Percentiles rank a stretch among this genome's conserved stretches.
phyloP scores from a whole-genome alignment of 441 rosid species.

The Sinapis alba region DNA sequence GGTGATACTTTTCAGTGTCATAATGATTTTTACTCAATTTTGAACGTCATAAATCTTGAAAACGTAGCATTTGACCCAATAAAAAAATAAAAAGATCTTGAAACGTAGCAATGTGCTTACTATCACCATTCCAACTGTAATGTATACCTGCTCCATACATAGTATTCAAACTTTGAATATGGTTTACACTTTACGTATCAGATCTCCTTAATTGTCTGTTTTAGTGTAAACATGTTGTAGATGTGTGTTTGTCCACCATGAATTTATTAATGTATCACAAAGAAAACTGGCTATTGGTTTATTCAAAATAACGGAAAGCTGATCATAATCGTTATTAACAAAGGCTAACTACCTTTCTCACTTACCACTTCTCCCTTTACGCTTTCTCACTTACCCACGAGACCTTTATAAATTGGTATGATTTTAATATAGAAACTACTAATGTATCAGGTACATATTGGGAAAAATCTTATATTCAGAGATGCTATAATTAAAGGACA shows the following conservation, averaged over 20 bases:
- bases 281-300: neutral
- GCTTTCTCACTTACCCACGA: conserved; percentile 23
- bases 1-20: neutral
- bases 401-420: too few species aligned
- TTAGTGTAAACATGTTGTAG: conserved; percentile 5
- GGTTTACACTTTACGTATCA: conserved; percentile 5
- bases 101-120: neutral
- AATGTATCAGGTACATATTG: too few species aligned
- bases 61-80: too few species aligned
- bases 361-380: conserved; percentile 11
- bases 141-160: neutral
- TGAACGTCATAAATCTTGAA: too few species aligned
- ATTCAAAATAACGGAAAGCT: neutral
- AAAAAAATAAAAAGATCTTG: too few species aligned
- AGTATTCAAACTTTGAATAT: neutral
- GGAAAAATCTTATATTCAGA: too few species aligned
- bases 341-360: conserved; percentile 16
- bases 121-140: neutral
- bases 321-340: conserved; percentile 11
- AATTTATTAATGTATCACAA: neutral
- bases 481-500: conserved; percentile 5
- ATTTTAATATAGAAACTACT: too few species aligned
- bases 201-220: neutral
- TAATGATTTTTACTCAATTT: neutral
- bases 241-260: neutral